Base-by-base conservation (phyloP, 495 filamentous ascomycete species). In the Lepidopterella palustris region DNA sequence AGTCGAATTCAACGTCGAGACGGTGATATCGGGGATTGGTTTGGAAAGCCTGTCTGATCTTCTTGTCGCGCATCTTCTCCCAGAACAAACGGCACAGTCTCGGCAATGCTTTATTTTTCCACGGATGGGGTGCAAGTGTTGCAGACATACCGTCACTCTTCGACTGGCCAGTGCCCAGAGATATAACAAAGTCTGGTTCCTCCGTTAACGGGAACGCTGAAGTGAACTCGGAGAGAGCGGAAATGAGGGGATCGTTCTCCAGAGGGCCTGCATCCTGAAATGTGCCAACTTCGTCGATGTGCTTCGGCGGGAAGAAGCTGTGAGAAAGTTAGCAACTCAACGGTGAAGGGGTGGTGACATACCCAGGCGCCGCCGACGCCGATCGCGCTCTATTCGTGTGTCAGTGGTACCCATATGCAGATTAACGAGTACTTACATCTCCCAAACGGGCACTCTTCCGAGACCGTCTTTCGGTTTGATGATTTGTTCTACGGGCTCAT, bases 231-330 rank as follows among this genome's bases (percentile, higher is more conserved):
- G 40, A 63, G n/a, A 74, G 49, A 15, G 68, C 73, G 23, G 64
- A 58, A 10, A 60, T 49, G 0, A 68, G 49, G 0, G 72, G 72
- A 50, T 73, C 67, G 48, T 77, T 77, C 21, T 71, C 61, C 1
- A 62, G 55, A n/a, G 71, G 64, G 0, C 72, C 73, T 11, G 63
- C 71, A 57, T 76, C 74, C 61, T 77, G 72, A 24, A 77, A 69
- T 0, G 67, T 66, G 4, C 70, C 70, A 27, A 75, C 53, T 0
- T 69, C 68, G 10, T 61, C 49, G 6, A 77, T 63, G 25, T 49
- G 18, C 40, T 71, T 71, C 3, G 71, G 64, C 15, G 42, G 42
- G 20, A 47, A 47, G 42, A 47, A 47, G 6, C 47, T 51, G 55
- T 74, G 75, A 31, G 52, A 26, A 23, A 23, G 55, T 58, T 27